Evolutionary conservation across 805 yeast species (phyloP).

Genomic region (Ogataea nakhonphanomensis): DNA sequence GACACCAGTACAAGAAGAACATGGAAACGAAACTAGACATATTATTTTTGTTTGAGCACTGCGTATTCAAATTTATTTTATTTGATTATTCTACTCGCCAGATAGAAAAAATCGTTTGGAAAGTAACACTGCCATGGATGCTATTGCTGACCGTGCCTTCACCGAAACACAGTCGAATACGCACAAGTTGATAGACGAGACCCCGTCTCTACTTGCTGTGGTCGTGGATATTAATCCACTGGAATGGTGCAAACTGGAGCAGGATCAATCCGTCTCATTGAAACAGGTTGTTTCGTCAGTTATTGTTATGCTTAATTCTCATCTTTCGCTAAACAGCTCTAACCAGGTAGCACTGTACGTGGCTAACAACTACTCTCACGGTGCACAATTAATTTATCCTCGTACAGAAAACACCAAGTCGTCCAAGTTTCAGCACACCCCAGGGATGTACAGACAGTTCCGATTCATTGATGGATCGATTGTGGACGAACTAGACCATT

Average conservation of each 20-base stretch:
- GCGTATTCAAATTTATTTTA: too few species aligned
- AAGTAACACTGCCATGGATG: slow-evolving; percentile 44
- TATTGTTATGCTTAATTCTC: slow-evolving; percentile 80
- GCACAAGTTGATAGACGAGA: slow-evolving; percentile 45
- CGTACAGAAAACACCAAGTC: slow-evolving; percentile 15
- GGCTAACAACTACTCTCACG: slow-evolving; percentile 54
- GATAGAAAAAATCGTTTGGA: too few species aligned
- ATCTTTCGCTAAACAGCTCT: slow-evolving; percentile 76
- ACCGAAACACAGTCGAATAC: slow-evolving; percentile 21
- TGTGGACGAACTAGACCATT: slow-evolving; percentile 50
- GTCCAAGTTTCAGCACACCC: slow-evolving; percentile 36
- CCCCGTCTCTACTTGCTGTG: slow-evolving; percentile 77
- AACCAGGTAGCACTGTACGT: slow-evolving; percentile 82
- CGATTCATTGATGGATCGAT: slow-evolving; percentile 73
- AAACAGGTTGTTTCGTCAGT: slow-evolving; percentile 61
- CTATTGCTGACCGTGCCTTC: slow-evolving; percentile 60
- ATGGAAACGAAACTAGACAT: too few species aligned
- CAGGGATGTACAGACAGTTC: slow-evolving; percentile 83
- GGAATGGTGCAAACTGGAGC: slow-evolving; percentile 55
- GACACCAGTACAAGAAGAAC: too few species aligned
- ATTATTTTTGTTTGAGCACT: too few species aligned
- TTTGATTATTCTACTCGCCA: too few species aligned
- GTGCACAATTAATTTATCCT: slow-evolving; percentile 73
- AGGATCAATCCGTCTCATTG: slow-evolving; percentile 41
- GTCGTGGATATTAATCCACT: slow-evolving; percentile 74